These are phyloP conservation scores for Crataegus laevigata DNA, from an alignment of 306 rosid genomes.

Conservation along the genomic window DNA sequence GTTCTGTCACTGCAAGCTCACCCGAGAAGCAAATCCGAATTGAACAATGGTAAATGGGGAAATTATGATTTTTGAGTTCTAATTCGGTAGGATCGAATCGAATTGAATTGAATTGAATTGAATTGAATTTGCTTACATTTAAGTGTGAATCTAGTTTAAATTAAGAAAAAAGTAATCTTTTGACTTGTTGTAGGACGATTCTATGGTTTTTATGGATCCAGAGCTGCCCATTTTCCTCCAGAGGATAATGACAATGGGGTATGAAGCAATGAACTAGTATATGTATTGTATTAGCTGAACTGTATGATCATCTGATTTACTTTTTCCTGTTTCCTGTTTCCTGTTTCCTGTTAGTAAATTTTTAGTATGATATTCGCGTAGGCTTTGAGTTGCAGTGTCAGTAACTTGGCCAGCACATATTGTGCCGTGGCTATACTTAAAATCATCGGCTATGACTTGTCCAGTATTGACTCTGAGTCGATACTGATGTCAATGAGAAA, in stretches of 20 bases:
- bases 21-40: conserved; percentile 33
- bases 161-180: background rate
- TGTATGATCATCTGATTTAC: background rate
- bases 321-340: background rate
- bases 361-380: conserved; percentile 12
- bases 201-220: conserved; percentile 82
- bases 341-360: background rate
- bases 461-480: conserved; percentile 41
- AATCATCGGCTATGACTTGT: conserved; percentile 61
- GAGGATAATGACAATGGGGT: conserved; percentile 59
- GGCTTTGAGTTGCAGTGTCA: conserved; percentile 47
- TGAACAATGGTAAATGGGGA: conserved; percentile 33
- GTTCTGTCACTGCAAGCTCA: conserved; percentile 74
- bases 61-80: background rate
- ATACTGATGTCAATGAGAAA: conserved; percentile 64
- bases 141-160: background rate
- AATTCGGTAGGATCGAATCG: background rate
- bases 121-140: background rate
- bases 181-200: conserved; percentile 57
- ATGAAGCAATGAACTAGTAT: conserved; percentile 2
- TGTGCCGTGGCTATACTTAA: conserved; percentile 75
- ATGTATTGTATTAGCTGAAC: background rate
- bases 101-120: background rate
- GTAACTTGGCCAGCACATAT: conserved; percentile 94
- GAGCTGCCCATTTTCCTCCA: conserved; percentile 58